Base-by-base conservation (phyloP, 1,284 basidiomycete genomes). In the Ustilago bromivora region DNA sequence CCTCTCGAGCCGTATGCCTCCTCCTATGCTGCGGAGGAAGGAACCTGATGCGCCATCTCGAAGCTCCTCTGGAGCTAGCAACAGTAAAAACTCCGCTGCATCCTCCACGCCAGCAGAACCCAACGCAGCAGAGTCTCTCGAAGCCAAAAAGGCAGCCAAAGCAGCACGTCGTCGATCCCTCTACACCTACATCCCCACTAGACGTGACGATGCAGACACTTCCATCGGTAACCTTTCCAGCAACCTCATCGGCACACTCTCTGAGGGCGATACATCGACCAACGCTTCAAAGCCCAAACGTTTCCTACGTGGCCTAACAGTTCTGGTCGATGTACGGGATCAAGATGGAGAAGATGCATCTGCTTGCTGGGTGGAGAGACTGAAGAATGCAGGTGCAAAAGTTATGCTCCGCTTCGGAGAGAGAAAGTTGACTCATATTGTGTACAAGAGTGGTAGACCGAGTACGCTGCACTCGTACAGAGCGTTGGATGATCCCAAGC, bases 321-420 rank as follows among this genome's bases (percentile, higher is more conserved):
- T 84, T 19, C 74, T 84, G 36, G 81, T 84, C 34, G 81, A 82
- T 52, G 76, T 84, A 5, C 62, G 82, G 9, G 79, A 82, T 49
- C 79, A 71, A 56, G 79, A 82, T 38, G 82, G 82, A 9, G 74
- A 79, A 54, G 82, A 84, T 60, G 78, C 78, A 0, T 81, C 79
- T 6, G 66, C 65, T 3, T 55, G 66, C 3, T 84, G 81, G 79
- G 65, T 78, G 41, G 79, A 81, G 49, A 73, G 76, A 66, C 71
- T 84, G 38, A 79, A 77, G 49, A 66, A 58, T 17, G 76, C 68
- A 0, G 82, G 82, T n/a, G 81, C 82, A 19, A 78, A 78, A 46
- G 81, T 82, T 10, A 62, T 76, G 64, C 66, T 78, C 7, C 51
- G 80, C 31, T 71, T 71, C 15, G 66, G 66, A 52, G 70, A 72